phyloP scores from a whole-genome alignment of 2,329 filamentous ascomycete species.

The Aspergillus tanneri region DNA sequence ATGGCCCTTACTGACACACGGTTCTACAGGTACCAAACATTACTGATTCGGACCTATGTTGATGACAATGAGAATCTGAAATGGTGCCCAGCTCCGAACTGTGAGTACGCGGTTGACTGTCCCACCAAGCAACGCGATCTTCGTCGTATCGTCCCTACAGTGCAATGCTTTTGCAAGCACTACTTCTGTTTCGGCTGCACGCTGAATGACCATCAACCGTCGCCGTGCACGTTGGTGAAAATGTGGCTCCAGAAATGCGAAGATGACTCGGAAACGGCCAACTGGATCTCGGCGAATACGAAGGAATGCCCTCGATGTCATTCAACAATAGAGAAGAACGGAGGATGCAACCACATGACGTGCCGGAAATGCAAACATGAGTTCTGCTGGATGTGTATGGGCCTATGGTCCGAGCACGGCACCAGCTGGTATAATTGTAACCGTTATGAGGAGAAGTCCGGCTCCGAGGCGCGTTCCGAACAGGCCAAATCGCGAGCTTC shows the following conservation, averaged over 20 bases:
- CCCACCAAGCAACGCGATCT: slow-evolving; percentile 84
- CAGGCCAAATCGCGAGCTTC: slow-evolving; percentile 89
- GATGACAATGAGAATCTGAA: slow-evolving; percentile 94
- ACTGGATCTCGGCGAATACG: slow-evolving; percentile 99
- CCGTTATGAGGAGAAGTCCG: slow-evolving; percentile 93
- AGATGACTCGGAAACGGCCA: slow-evolving; percentile 96
- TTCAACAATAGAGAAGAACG: slow-evolving; percentile 98
- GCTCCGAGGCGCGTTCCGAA: slow-evolving; percentile 82
- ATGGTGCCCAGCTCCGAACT: slow-evolving; percentile 98
- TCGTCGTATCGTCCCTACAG: slow-evolving; percentile 80
- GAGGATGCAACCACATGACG: slow-evolving; percentile 97
- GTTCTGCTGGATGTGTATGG: slow-evolving; percentile 99
- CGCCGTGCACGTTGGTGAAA: slow-evolving; percentile 87
- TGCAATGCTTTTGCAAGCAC: slow-evolving; percentile 79
- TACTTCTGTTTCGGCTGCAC: slow-evolving; percentile 95
- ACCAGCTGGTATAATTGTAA: slow-evolving; percentile 99
- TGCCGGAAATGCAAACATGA: slow-evolving; percentile 94
- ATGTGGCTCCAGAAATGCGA: slow-evolving; percentile 98
- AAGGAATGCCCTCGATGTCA: slow-evolving; percentile 96
- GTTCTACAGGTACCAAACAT: slow-evolving; percentile 68
- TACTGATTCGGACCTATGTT: slow-evolving; percentile 91
- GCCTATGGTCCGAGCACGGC: slow-evolving; percentile 95
- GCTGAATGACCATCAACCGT: slow-evolving; percentile 85
- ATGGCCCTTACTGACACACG: slow-evolving; percentile 13
- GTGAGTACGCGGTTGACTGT: slow-evolving; percentile 88